phyloP scores from a whole-genome alignment of 176 grass and related monocot genomes.

The Bonia amplexicaulis region DNA sequence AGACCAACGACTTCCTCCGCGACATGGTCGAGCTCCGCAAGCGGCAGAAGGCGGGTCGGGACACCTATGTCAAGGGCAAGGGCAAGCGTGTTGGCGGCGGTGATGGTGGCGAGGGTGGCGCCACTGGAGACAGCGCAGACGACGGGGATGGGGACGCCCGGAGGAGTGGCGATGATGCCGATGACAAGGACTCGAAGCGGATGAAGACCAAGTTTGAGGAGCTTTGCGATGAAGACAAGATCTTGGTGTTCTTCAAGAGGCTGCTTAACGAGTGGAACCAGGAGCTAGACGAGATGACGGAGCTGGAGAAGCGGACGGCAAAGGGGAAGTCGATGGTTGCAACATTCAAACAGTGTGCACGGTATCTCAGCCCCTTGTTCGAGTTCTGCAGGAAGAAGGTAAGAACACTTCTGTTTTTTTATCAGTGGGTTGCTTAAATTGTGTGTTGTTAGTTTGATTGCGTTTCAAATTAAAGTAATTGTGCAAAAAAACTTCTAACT shows the following conservation, averaged over 20 bases:
- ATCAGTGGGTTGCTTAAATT: neutral
- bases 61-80: slow-evolving; percentile 42
- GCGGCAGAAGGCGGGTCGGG: slow-evolving; percentile 56
- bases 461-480: neutral
- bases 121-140: slow-evolving; percentile 16
- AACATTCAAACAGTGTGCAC: slow-evolving; percentile 85
- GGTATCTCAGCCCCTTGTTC: slow-evolving; percentile 80
- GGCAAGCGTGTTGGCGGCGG: slow-evolving; percentile 37
- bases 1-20: slow-evolving; percentile 88
- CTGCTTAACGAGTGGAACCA: slow-evolving; percentile 87
- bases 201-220: slow-evolving; percentile 80
- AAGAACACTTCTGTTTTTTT: neutral
- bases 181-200: slow-evolving; percentile 58
- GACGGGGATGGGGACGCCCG: slow-evolving; percentile 32
- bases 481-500: neutral
- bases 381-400: slow-evolving; percentile 97
- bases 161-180: slow-evolving; percentile 47
- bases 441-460: slow-evolving; percentile 1
- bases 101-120: slow-evolving; percentile 26
- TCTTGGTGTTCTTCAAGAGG: slow-evolving; percentile 86
- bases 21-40: slow-evolving; percentile 83
- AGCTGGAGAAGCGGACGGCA: slow-evolving; percentile 69
- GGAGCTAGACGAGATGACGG: slow-evolving; percentile 75
- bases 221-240: slow-evolving; percentile 79
- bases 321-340: slow-evolving; percentile 88